Evolutionary conservation across 2,329 filamentous ascomycete species (phyloP).

Genomic region (Rhexocercosporidium sp.): DNA sequence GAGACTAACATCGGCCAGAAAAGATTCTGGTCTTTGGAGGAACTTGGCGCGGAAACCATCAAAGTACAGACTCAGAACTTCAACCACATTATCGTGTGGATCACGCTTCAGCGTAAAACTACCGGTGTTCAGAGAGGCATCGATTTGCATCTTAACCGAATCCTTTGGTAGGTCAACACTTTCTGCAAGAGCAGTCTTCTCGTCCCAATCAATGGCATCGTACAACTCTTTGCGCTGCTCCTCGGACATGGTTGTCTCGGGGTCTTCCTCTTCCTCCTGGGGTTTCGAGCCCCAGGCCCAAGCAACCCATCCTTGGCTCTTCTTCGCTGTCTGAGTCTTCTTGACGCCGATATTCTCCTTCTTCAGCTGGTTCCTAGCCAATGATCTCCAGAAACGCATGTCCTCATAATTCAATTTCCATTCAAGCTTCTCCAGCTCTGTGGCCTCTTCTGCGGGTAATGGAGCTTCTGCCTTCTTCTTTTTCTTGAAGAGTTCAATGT

Average conservation of each 20-base stretch:
- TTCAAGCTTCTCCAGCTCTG: slow-evolving; percentile 78
- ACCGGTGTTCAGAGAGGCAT: slow-evolving; percentile 91
- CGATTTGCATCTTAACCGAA: slow-evolving; percentile 89
- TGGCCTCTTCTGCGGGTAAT: slow-evolving; percentile 70
- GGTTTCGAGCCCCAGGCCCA: slow-evolving; percentile 91
- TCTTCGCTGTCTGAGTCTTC: slow-evolving; percentile 62
- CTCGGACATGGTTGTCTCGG: slow-evolving; percentile 89
- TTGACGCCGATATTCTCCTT: slow-evolving; percentile 94
- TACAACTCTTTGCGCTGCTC: slow-evolving; percentile 97
- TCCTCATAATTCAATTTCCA: slow-evolving; percentile 93
- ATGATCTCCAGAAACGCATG: slow-evolving; percentile 92
- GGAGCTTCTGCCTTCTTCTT: slow-evolving; percentile 72
- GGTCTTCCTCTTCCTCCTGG: slow-evolving; percentile 62
- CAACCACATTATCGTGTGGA: slow-evolving; percentile 75
- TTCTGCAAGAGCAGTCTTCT: slow-evolving; percentile 88
- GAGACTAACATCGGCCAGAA: slow-evolving; percentile 86
- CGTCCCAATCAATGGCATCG: slow-evolving; percentile 97
- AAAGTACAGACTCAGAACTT: slow-evolving; percentile 90
- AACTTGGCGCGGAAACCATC: slow-evolving; percentile 93
- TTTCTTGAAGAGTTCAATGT: slow-evolving; percentile 97
- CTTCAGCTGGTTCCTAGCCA: slow-evolving; percentile 91
- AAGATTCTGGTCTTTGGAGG: slow-evolving; percentile 87
- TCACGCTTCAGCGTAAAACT: slow-evolving; percentile 93
- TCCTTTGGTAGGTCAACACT: slow-evolving; percentile 90
- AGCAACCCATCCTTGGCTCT: slow-evolving; percentile 84